These are phyloP conservation scores for Apophysomyces variabilis DNA, from an alignment of 371 early-diverging fungal genomes.

Conservation along the genomic window DNA sequence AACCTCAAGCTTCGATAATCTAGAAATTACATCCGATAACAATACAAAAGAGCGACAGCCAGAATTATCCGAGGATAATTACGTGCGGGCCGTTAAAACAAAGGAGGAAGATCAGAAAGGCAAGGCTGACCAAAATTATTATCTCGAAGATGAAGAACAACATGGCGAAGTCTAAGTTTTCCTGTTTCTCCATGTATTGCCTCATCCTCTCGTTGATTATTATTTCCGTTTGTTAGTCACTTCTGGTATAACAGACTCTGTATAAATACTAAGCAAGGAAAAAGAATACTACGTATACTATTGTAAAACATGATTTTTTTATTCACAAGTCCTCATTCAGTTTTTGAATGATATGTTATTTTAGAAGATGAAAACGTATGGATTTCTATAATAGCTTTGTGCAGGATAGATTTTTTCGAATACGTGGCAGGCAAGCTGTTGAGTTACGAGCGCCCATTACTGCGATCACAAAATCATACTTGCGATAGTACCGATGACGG, in stretches of 20 bases:
- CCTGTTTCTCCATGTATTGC: background rate
- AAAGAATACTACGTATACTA: too few relatives aligned
- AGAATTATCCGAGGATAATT: conserved; percentile 19
- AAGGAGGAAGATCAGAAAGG: conserved; percentile 30
- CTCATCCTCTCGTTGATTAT: background rate
- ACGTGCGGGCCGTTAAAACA: conserved; percentile 34
- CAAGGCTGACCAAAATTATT: conserved; percentile 24
- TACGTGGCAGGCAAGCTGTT: too few relatives aligned
- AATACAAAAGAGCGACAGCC: background rate
- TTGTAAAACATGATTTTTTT: too few relatives aligned
- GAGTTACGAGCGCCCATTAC: background rate
- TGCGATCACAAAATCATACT: conserved; percentile 28
- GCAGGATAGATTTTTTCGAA: too few relatives aligned
- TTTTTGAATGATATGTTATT: too few relatives aligned
- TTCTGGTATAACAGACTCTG: conserved; percentile 3
- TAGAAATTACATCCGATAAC: conserved; percentile 5
- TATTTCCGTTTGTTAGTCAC: background rate
- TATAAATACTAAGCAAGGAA: background rate
- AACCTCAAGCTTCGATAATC: background rate
- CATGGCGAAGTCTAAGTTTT: conserved; percentile 31
- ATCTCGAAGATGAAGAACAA: conserved; percentile 36
- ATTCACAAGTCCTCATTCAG: too few relatives aligned
- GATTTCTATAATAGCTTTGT: too few relatives aligned
- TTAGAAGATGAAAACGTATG: too few relatives aligned
- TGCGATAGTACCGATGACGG: conserved; percentile 40